Base-by-base conservation (phyloP, 2,329 filamentous ascomycete genomes). In the Pseudocercospora fijiensis region DNA sequence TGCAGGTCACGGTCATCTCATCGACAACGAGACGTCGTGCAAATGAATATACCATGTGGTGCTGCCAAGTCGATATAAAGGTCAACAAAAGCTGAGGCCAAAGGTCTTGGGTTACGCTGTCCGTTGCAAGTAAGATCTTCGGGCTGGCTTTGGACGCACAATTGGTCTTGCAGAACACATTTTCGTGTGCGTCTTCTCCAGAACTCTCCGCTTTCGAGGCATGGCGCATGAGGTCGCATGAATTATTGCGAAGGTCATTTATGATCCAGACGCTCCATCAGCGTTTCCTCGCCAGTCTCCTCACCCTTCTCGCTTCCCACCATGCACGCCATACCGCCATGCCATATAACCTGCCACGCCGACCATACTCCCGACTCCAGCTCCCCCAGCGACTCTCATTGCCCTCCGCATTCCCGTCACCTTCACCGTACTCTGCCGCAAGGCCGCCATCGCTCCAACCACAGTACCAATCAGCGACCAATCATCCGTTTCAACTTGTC, bases 401-500 rank as follows among this genome's bases (percentile, higher is more conserved):
- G 26, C 26, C 11, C 56, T 66, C 11, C 37, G 10, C 43, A 33
- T 52, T 7, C 82, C 82, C 1, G 78, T 70, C 1, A 80, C 80
- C 0, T 84, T 83, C 1, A 82, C 62, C 1, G 76, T 69, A 1
- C 78, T 33, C 58, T 22, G 62, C 27, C 74, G 73, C 66, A 71
- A 7, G 76, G 71, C 55, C 26, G 53, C 58, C 6, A 41, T 33
- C 22, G 62, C 60, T 10, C 59, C 66, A 4, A 62, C 26, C 41
- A 71, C 76, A 67, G 81, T 80, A 0, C 80, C 83, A 0, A 73
- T 77, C 18, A 81, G 78, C 20, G 80, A 83, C 79, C 81, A 86
- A 69, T 85, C 84, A 71, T 88, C 86, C 56, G 79, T 81, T 68
- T 84, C 79, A 0, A 84, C 71, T 77, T 90, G 86, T 0, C 84